Percentiles rank a stretch among this genome's conserved stretches.
These are phyloP conservation scores for Leccinum arenicola DNA, from an alignment of 768 basidiomycete species.

Conservation along the genomic window DNA sequence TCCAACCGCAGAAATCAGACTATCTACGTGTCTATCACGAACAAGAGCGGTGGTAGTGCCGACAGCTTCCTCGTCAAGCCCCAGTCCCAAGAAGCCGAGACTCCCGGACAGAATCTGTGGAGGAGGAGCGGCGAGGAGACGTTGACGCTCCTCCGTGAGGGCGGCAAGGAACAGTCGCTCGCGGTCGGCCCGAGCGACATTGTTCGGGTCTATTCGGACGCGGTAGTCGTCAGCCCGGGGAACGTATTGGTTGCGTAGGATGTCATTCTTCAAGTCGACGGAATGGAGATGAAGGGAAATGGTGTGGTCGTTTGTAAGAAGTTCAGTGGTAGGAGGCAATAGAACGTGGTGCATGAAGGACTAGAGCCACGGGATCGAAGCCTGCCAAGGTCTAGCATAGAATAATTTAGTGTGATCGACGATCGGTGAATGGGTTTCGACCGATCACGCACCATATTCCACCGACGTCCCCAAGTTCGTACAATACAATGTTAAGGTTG, in stretches of 20 bases:
- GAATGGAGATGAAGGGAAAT: not conserved
- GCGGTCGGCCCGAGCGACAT: slow-evolving; percentile 12
- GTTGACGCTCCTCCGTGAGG: slow-evolving; percentile 2
- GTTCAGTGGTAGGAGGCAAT: too few relatives aligned
- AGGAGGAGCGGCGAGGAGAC: slow-evolving; percentile 5
- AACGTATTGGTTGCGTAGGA: not conserved
- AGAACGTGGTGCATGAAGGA: too few relatives aligned
- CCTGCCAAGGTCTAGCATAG: too few relatives aligned
- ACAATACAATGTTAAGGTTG: slow-evolving; percentile 48
- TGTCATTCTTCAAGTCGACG: not conserved
- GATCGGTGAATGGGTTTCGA: too few relatives aligned
- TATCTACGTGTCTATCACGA: slow-evolving; percentile 7
- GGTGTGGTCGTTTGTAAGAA: too few relatives aligned
- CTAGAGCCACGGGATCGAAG: too few relatives aligned
- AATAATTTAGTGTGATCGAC: too few relatives aligned
- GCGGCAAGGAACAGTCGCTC: slow-evolving; percentile 7
- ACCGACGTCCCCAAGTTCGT: slow-evolving; percentile 50
- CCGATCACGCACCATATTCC: slow-evolving; percentile 47
- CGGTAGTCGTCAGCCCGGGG: slow-evolving; percentile 9
- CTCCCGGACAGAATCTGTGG: slow-evolving; percentile 4
- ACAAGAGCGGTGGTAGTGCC: slow-evolving; percentile 3
- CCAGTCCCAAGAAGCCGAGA: not conserved
- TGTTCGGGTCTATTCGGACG: slow-evolving; percentile 11
- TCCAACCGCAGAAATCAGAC: slow-evolving; percentile 3
- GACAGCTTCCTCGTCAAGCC: not conserved